Base-by-base conservation (phyloP, 2,329 filamentous ascomycete species). In the Thielaviopsis euricoi region DNA sequence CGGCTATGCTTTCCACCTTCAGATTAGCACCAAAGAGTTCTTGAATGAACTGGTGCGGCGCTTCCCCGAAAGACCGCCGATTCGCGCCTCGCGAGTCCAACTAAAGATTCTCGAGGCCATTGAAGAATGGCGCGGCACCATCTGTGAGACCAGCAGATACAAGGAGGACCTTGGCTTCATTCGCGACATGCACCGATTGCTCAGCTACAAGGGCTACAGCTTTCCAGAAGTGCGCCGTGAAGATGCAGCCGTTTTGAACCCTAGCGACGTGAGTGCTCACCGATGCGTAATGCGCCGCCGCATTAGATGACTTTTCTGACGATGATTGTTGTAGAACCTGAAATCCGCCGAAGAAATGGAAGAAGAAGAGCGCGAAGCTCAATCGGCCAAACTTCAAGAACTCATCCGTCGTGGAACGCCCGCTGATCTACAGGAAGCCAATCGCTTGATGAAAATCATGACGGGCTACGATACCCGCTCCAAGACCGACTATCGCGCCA, bases 271-370 rank as follows among this genome's bases (percentile, higher is more conserved):
- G 80, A 72, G 86, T 79, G 52, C 37, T 12, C 53, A n/a, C 54
- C 7, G 9, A 33, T 10, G 12, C 9, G 29, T 33, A 40, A 48
- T 48, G 43, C 43, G 43, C 43, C 43, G 43, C 43, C 19, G 4
- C 54, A 23, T 25, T 12, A 50, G 25, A 21, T 40, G 25, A 15
- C 26, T 13, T 10, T 6, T 21, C 40, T 60, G 52, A 57, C 58
- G 29, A 53, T 23, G 6, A 15, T 21, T 23, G 13, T 19, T 29
- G 23, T 55, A 95, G 89, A 95, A 93, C 66, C 79, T 98, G 51
- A 89, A 94, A 72, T 97, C 91, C 0, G 89, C 88, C 23, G 93
- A 98, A 67, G 93, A 98, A 68, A 97, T 98, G 90, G 93, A 98
- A 67, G 89, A 94, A 66, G 93, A 98, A 71, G 93, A 98, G 69